Percentiles rank a stretch among this genome's conserved stretches.
phyloP scores from a whole-genome alignment of 2,329 filamentous ascomycete genomes.

The Penicillium sp. region DNA sequence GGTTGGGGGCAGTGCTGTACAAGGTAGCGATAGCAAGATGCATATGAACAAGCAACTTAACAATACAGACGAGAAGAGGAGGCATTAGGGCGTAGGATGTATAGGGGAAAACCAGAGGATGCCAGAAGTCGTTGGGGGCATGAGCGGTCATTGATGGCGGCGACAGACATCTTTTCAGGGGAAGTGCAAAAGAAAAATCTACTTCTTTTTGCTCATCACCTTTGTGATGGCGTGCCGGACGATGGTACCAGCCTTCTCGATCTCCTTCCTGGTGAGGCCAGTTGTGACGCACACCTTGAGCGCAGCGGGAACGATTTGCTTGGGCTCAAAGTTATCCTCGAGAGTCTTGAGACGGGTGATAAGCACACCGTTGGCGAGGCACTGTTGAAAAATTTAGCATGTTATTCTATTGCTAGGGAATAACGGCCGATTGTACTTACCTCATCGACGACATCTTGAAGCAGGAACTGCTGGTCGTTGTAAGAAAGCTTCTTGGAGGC shows the following conservation, averaged over 20 bases:
- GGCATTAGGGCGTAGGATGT: constrained; percentile 22
- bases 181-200: constrained; percentile 7
- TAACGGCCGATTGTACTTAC: constrained; percentile 51
- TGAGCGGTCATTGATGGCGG: constrained; percentile 22
- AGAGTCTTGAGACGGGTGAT: constrained; percentile 83
- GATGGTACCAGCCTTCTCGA: constrained; percentile 85
- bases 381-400: constrained; percentile 49
- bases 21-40: constrained; percentile 21
- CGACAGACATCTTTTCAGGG: constrained; percentile 7
- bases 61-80: constrained; percentile 20
- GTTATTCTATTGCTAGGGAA: background rate
- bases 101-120: constrained; percentile 9
- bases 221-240: constrained; percentile 94
- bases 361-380: constrained; percentile 82
- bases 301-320: constrained; percentile 72
- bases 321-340: constrained; percentile 65
- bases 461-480: constrained; percentile 77
- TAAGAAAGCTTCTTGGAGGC: constrained; percentile 65
- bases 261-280: constrained; percentile 87
- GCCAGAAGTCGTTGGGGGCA: constrained; percentile 20
- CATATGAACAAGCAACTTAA: constrained; percentile 24
- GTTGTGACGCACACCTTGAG: constrained; percentile 90
- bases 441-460: constrained; percentile 96
- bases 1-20: constrained; percentile 20
- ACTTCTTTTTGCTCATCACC: constrained; percentile 66